Base-by-base conservation (phyloP, 306 rosid species). In the Malus asiatica region DNA sequence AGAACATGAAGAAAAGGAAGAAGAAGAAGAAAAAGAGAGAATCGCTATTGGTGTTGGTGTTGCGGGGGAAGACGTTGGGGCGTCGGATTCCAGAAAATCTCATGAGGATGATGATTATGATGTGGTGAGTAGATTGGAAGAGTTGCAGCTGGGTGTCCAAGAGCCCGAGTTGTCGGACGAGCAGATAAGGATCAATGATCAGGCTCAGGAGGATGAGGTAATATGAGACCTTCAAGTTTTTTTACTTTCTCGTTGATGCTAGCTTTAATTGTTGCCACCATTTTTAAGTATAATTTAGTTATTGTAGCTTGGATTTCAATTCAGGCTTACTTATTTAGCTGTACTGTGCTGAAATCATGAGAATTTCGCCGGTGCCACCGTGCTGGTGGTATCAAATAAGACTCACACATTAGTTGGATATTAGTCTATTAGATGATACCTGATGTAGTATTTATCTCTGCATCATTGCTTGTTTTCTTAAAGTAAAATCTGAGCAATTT, bases 191-290 rank as follows among this genome's bases (percentile, higher is more conserved):
- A 84, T 73, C 78, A 91, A 91, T 78, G 92, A 89, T 74, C 96
- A 83, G 78, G 85, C 84, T 73, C 97, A 93, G 88, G 87, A 78
- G 82, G 92, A 93, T 75, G 98, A 93, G 98, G 98, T 93, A 78
- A 22, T 20, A 19, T 33, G 51, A 51, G 33, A 29, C 4, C 60
- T 35, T 55, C 14, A 20, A 32, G 30, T 33, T 13, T 20, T 68
- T 68, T 61, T 11, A 11, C 45, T 35, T 66, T 76, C n/a, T 27
- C 16, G 14, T 62, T 27, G 6, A 27, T 27, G 45, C 29, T 30
- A 29, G 63, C 44, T 52, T 70, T 44, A 52, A 32, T 70, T 45
- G 57, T 22, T 45, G 51, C 14, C 33, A 44, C 7, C 32, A n/a
- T 69, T 25, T 69, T 25, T 7, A 14, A 27, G 32, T 69, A 23